Conservation (phyloP, 1,139 yeast genomes). For the Geotrichum citri-aurantii region DNA sequence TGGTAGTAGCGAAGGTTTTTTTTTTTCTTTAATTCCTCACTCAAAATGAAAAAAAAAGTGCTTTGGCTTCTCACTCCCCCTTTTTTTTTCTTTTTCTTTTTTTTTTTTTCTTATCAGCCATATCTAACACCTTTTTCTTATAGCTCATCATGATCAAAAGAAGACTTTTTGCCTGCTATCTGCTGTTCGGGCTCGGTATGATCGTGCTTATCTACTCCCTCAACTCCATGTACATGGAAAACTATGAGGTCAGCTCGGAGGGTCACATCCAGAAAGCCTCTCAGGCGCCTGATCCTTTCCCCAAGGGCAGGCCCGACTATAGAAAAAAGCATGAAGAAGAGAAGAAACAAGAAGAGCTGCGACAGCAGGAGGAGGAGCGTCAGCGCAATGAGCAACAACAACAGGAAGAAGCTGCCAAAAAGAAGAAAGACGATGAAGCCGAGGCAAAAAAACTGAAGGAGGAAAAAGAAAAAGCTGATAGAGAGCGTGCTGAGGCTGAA, state of each 20-base stretch:
- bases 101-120: background rate
- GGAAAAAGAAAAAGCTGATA: slow-evolving; percentile 25
- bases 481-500: slow-evolving; percentile 22
- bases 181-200: slow-evolving; percentile 15
- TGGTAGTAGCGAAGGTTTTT: background rate
- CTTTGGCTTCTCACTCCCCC: background rate
- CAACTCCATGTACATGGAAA: slow-evolving; percentile 15
- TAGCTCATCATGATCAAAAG: slow-evolving; percentile 15
- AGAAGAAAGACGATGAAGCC: background rate
- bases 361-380: background rate
- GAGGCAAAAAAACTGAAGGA: slow-evolving; percentile 1
- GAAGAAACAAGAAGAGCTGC: slow-evolving; percentile 3
- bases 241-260: slow-evolving; percentile 16
- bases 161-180: slow-evolving; percentile 18
- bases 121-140: background rate
- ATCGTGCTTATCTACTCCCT: slow-evolving; percentile 16
- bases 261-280: slow-evolving; percentile 13
- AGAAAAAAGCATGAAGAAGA: slow-evolving; percentile 17
- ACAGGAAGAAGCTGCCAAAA: slow-evolving; percentile 5
- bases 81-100: too few species aligned
- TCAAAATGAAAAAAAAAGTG: too few species aligned
- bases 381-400: background rate
- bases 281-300: slow-evolving; percentile 19
- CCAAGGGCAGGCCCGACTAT: slow-evolving; percentile 19
- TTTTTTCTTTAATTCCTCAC: background rate